Conservation (phyloP, 2,329 filamentous ascomycete genomes). For the Neurospora sp. region DNA sequence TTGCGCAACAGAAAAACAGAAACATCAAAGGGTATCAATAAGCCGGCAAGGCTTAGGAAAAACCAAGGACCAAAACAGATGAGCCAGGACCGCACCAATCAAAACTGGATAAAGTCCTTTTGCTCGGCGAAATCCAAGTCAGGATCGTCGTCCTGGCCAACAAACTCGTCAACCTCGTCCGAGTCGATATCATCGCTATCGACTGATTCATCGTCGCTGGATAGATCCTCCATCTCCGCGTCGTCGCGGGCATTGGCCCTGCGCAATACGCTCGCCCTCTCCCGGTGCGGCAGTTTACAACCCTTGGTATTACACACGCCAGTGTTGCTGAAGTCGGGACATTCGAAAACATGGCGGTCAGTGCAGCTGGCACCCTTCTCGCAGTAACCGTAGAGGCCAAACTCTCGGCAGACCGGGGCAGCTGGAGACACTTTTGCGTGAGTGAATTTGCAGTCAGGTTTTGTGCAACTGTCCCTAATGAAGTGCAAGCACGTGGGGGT, state of each 20-base stretch:
- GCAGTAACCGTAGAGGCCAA: conserved; percentile 84
- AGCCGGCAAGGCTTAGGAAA: conserved; percentile 5
- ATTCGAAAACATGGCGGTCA: conserved; percentile 84
- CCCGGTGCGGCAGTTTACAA: conserved; percentile 80
- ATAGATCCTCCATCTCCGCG: conserved; percentile 46
- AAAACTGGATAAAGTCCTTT: conserved; percentile 49
- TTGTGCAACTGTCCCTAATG: conserved; percentile 81
- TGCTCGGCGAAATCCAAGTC: conserved; percentile 47
- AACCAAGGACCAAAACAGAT: conserved; percentile 4
- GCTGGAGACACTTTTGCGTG: conserved; percentile 70
- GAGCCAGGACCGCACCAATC: conserved; percentile 20
- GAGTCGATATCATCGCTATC: conserved; percentile 74
- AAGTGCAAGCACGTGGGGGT: conserved; percentile 85
- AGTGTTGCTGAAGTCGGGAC: conserved; percentile 88
- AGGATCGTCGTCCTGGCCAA: conserved; percentile 43
- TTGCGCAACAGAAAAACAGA: background rate
- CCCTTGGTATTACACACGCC: conserved; percentile 72
- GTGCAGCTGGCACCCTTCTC: conserved; percentile 67
- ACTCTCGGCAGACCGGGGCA: conserved; percentile 73
- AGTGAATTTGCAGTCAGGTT: conserved; percentile 75
- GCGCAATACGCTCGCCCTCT: conserved; percentile 72
- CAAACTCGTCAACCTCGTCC: conserved; percentile 60
- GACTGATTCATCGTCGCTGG: conserved; percentile 64
- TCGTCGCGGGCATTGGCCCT: conserved; percentile 48
- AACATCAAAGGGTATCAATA: conserved; percentile 4